Base-by-base conservation (phyloP, 495 filamentous ascomycete species). In the Hyphodiscus hymeniophilus region DNA sequence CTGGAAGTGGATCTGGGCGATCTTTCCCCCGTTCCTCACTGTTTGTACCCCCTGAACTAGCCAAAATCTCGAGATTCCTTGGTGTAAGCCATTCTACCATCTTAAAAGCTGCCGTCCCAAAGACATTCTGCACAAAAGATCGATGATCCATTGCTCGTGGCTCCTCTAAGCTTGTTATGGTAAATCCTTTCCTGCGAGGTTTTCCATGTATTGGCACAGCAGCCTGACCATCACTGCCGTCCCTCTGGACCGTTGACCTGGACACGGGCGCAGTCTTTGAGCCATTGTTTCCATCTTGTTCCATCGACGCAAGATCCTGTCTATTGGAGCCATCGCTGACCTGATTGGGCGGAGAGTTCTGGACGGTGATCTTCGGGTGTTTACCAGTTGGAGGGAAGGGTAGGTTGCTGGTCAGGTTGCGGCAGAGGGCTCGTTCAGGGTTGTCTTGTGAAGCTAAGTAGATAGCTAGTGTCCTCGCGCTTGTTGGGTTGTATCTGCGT, bases 121-220 rank as follows among this genome's bases (percentile, higher is more conserved):
- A 90, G 2, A 92, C 67, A 48, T 85, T 85, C 38, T 89, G 88
- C 7, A 84, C 83, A 54, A 94, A 90, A 1, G 87, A 91, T 50
- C 85, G 84, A 16, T 87, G 84, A 58, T 94, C 87, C 56, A 84
- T 89, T 54, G 75, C 71, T 7, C 66, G 63, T 36, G 66, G 63
- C 51, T 74, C 50, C 8, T 54, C 47, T 7, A 60, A 22, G 12
- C 17, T 30, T 10, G 20, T 21, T 13, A 48, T 23, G 7, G 31
- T 31, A 7, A 24, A 43, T 4, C 16, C 21, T 31, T 17, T 38
- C 21, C 13, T 21, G 12, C 7, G 3, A 3, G 20, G 4, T 33
- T 11, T 12, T 33, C 39, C 28, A 21, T 38, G 5, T 20, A 18
- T 40, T 7, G 15, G 7, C 38, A 8, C 22, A 5, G 38, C 13